Conservation (phyloP, 108 stramenopile species). For the Stephanodiscus minutulus region DNA sequence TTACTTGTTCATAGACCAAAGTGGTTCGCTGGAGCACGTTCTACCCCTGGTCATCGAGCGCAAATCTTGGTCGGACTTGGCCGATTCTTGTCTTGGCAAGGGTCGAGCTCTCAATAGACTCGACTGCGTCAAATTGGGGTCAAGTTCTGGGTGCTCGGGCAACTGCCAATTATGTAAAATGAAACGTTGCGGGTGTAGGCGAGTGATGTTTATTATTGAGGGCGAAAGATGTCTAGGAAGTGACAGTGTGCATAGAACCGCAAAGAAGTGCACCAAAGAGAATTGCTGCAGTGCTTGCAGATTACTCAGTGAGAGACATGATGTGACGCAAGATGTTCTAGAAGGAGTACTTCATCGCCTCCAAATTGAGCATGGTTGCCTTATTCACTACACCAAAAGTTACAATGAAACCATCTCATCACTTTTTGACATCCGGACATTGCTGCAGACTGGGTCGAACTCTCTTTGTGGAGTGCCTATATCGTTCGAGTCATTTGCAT, state of each 20-base stretch:
- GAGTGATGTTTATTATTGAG: slow-evolving; percentile 61
- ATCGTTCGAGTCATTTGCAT: slow-evolving; percentile 29
- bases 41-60: slow-evolving; percentile 54
- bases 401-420: slow-evolving; percentile 57
- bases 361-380: slow-evolving; percentile 53
- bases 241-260: slow-evolving; percentile 21
- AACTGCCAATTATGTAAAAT: slow-evolving; percentile 58
- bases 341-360: slow-evolving; percentile 45
- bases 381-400: slow-evolving; percentile 50
- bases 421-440: slow-evolving; percentile 38
- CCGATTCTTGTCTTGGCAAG: slow-evolving; percentile 50
- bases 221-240: slow-evolving; percentile 51
- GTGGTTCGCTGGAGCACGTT: slow-evolving; percentile 32
- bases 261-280: slow-evolving; percentile 32
- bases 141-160: slow-evolving; percentile 28
- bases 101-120: slow-evolving; percentile 48
- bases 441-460: slow-evolving; percentile 17
- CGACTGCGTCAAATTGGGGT: slow-evolving; percentile 50
- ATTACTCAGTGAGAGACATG: slow-evolving; percentile 42
- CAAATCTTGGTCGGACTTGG: slow-evolving; percentile 62
- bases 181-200: slow-evolving; percentile 56
- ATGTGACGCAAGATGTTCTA: slow-evolving; percentile 41
- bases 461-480: slow-evolving; percentile 5
- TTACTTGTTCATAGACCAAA: slow-evolving; percentile 48
- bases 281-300: slow-evolving; percentile 47